Evolutionary conservation across 2,329 filamentous ascomycete species (phyloP), one percentile per base, ranked within the genome.

Genomic region (Sporothrix curviconia): DNA sequence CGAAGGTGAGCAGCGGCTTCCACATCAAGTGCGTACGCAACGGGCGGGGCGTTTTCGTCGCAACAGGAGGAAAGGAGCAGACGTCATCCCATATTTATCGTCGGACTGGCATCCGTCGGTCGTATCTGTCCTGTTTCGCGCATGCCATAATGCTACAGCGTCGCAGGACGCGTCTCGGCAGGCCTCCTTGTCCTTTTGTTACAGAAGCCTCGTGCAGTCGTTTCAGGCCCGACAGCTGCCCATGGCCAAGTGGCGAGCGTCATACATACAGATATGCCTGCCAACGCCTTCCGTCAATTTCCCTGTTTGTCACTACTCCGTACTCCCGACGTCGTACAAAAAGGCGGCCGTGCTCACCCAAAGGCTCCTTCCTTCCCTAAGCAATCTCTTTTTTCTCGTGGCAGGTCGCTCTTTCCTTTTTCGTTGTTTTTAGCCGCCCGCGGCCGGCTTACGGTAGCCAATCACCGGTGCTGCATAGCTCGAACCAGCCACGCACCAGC

Each of bases 21-120:
- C 30, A 52, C 49, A 43, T 9, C 34, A 40, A 17, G 22, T 17
- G 44, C 39, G 39, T 9, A 8, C 22, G 24, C 24, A 30, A 28
- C 11, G 15, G 40, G 25, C 22, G 25, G 44, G 24, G n/a, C n/a
- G n/a, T n/a, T n/a, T n/a, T n/a, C n/a, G 42, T 19, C 30, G 46
- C 30, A 36, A 28, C 32, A 19, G 30, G 42, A 47, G 22, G 47
- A 42, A n/a, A 46, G 34, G 34, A 57, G 34, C 55, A 57, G 55
- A 51, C 55, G 46, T 51, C 55, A 57, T 57, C 46, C 40, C 55
- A 43, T 44, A 37, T 25, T 25, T 36, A 14, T 42, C 32, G 6
- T 32, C 11, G 28, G n/a, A n/a, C n/a, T n/a, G n/a, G n/a, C 43
- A 49, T 44, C 42, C 32, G 46, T n/a, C 30, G 49, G 36, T 36